phyloP scores from a whole-genome alignment of 2,329 filamentous ascomycete species.

The Cordyceps cateniannulata region DNA sequence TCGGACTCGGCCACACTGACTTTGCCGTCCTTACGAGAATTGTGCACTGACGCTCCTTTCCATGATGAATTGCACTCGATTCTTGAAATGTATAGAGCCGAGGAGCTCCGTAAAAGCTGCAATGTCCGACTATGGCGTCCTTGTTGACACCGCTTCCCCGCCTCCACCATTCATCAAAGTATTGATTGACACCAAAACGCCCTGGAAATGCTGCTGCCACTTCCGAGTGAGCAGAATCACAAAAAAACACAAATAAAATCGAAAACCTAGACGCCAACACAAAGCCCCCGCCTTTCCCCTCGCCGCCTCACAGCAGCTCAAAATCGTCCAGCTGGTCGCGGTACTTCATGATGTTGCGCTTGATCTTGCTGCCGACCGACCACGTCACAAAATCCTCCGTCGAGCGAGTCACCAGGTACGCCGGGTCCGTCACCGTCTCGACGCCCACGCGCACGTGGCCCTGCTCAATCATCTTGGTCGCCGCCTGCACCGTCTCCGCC shows the following conservation, averaged over 20 bases:
- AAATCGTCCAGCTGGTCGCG: conserved; percentile 94
- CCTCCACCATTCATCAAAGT: background rate
- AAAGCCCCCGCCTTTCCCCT: background rate
- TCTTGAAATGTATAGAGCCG: background rate
- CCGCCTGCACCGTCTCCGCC: conserved; percentile 83
- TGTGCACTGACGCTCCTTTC: background rate
- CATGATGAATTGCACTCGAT: background rate
- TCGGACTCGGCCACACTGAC: background rate
- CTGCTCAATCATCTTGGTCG: conserved; percentile 84
- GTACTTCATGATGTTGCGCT: conserved; percentile 92
- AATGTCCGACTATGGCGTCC: background rate
- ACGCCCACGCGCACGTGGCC: conserved; percentile 89
- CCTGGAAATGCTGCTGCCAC: background rate
- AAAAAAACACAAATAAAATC: background rate
- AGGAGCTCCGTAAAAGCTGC: background rate
- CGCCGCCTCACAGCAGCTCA: conserved; percentile 63
- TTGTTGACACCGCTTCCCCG: background rate
- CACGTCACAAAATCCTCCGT: conserved; percentile 97
- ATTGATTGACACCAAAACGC: background rate
- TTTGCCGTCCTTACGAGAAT: background rate
- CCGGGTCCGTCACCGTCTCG: conserved; percentile 83
- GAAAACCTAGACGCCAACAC: background rate
- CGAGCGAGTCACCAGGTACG: conserved; percentile 78
- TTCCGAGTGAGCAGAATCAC: background rate
- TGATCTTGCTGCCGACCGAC: conserved; percentile 95